Evolutionary conservation across 2,329 filamentous ascomycete genomes (phyloP).

Genomic region (Apiospora kogelbergensis): DNA sequence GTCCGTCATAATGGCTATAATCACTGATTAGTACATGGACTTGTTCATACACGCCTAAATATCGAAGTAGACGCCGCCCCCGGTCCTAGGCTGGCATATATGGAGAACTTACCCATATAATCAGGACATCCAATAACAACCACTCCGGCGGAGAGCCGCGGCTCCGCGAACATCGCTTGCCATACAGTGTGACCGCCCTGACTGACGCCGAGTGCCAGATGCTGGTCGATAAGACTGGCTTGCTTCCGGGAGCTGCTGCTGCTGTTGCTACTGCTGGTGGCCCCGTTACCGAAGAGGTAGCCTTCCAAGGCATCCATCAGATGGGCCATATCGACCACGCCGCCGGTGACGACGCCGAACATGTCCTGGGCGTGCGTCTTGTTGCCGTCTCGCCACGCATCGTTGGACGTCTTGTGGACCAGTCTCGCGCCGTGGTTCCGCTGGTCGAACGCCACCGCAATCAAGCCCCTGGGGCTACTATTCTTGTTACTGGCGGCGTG

Average conservation of each 20-base stretch:
- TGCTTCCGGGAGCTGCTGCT: constrained; percentile 15
- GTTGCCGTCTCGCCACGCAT: constrained; percentile 79
- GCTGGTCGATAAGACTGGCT: constrained; percentile 50
- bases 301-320: constrained; percentile 77
- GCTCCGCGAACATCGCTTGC: constrained; percentile 78
- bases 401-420: constrained; percentile 68
- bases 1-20: constrained; percentile 66
- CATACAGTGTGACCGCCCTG: constrained; percentile 87
- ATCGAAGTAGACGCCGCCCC: no score
- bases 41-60: no score
- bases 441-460: constrained; percentile 87
- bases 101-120: constrained; percentile 59
- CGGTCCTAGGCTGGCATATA: no score
- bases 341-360: constrained; percentile 74
- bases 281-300: constrained; percentile 61
- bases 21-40: neutral
- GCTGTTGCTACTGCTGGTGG: constrained; percentile 16
- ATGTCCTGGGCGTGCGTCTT: constrained; percentile 85
- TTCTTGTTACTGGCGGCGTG: constrained; percentile 21
- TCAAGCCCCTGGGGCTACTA: constrained; percentile 52
- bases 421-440: constrained; percentile 82
- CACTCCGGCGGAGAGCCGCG: constrained; percentile 74
- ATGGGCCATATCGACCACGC: constrained; percentile 70
- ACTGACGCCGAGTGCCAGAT: constrained; percentile 79
- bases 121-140: constrained; percentile 89